phyloP scores from a whole-genome alignment of 345 rosid genomes.

The Eucalyptus shirleyi region DNA sequence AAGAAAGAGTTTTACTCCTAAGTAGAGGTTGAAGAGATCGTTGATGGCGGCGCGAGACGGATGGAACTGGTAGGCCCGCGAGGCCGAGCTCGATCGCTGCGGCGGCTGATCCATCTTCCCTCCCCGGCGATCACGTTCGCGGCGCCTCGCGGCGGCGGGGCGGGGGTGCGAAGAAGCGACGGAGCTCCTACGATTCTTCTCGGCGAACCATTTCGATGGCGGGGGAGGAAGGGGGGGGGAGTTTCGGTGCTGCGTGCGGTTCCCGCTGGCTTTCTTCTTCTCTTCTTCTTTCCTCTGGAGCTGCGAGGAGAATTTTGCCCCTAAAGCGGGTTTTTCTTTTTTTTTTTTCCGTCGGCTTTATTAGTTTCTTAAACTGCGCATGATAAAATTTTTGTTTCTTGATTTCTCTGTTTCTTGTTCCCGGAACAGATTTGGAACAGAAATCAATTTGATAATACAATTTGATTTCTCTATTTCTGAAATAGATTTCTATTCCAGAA shows the following conservation, averaged over 20 bases:
- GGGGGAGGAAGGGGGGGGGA: not conserved
- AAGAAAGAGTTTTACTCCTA: conserved; percentile 46
- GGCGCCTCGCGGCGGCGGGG: not conserved
- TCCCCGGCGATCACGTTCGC: not conserved
- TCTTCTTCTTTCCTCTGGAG: not conserved
- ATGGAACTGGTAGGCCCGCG: conserved; percentile 64
- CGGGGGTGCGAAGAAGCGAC: not conserved
- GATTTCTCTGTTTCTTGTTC: no score
- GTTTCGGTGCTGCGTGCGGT: not conserved
- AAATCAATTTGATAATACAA: no score
- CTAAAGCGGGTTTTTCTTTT: no score
- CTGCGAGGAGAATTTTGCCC: not conserved
- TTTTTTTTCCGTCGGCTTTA: no score
- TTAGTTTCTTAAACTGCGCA: no score
- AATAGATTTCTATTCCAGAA: no score
- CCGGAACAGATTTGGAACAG: no score
- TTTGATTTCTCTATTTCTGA: no score
- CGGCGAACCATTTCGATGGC: not conserved
- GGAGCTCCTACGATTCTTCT: not conserved
- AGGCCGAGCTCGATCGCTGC: conserved; percentile 53
- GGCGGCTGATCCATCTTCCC: conserved; percentile 61
- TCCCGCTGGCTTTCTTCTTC: not conserved
- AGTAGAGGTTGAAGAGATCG: conserved; percentile 86
- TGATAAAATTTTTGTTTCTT: no score
- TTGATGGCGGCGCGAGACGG: conserved; percentile 64